Evolutionary conservation across 2,329 filamentous ascomycete species (phyloP), one percentile per base, ranked within the genome.

Genomic region (Colletotrichum sp.): DNA sequence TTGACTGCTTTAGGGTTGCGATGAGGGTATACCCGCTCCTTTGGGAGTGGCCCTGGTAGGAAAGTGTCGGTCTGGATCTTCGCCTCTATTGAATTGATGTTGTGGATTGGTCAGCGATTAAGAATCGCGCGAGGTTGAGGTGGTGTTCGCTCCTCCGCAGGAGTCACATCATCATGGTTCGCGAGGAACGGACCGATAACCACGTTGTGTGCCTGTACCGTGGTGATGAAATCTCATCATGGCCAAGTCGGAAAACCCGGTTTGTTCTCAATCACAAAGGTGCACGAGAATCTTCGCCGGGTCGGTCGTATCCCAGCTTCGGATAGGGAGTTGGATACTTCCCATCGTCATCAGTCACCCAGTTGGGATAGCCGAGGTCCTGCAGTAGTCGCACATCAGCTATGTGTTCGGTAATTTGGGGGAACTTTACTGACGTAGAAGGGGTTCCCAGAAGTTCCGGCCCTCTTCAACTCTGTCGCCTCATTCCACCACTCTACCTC

Each of bases 401-500:
- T 7, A 65, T 30, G 0, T 9, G 16, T 16, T 1, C 9, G 8
- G 36, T 16, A 0, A 12, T 26, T 32, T 18, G 8, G 9, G 12
- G 24, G 4, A 2, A 9, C 1, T 34, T 9, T 4, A 26, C 32
- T 36, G 2, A 62, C 66, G 9, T 34, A 55, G 16, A 71, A 67
- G 8, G 48, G 57, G 15, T 59, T 34, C 1, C 44, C 66, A 18
- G 24, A 18, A 10, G 36, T 18, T 8, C 55, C 67, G 24, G 28
- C 39, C 1, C 12, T 52, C n/a, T 63, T 32, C 18, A 70, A 30
- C 28, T 75, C 52, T 2, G 18, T 16, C 8, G 16, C 22, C 52
- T 76, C 75, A 3, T 39, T 7, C 6, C 16, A 44, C 77, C 77
- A 78, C 9, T 78, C 68, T 13, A 10, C 15, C 34, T 77, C 68